These are phyloP conservation scores for Leccinum pachyderme DNA, from an alignment of 1,284 basidiomycete species.

Conservation along the genomic window DNA sequence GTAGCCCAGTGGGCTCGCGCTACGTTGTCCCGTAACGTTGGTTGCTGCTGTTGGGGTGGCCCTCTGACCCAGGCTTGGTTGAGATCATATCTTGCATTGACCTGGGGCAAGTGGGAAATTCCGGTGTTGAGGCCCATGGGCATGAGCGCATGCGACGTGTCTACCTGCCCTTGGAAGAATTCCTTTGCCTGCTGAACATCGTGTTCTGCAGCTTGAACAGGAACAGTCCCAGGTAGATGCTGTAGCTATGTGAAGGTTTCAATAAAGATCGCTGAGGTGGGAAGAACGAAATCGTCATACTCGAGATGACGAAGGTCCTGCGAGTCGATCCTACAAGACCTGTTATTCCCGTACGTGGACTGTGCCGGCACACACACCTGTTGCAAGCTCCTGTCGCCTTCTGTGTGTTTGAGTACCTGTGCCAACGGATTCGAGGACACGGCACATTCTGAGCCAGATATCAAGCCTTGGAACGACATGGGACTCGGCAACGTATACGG, in stretches of 20 bases:
- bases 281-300: conserved; percentile 38
- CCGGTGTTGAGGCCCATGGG: conserved; percentile 39
- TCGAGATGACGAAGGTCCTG: conserved; percentile 67
- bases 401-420: conserved; percentile 89
- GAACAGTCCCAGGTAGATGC: conserved; percentile 60
- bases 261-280: background rate
- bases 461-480: conserved; percentile 78
- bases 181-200: conserved; percentile 75
- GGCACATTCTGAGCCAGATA: conserved; percentile 91
- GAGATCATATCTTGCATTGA: conserved; percentile 36
- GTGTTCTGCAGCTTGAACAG: conserved; percentile 50
- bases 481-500: background rate
- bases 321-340: conserved; percentile 60
- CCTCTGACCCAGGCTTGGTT: conserved; percentile 56
- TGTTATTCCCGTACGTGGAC: background rate
- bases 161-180: conserved; percentile 61
- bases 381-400: conserved; percentile 86
- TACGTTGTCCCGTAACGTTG: conserved; percentile 32
- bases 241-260: conserved; percentile 51
- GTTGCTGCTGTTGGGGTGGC: conserved; percentile 41
- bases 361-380: conserved; percentile 48
- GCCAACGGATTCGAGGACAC: conserved; percentile 84
- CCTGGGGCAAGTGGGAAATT: conserved; percentile 37
- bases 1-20: conserved; percentile 43
- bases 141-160: conserved; percentile 33